A percentile compares a stretch with the other conserved stretches of the same genome.
Evolutionary conservation across 495 filamentous ascomycete genomes (phyloP).

Genomic region (Neurospora sublineolata): DNA sequence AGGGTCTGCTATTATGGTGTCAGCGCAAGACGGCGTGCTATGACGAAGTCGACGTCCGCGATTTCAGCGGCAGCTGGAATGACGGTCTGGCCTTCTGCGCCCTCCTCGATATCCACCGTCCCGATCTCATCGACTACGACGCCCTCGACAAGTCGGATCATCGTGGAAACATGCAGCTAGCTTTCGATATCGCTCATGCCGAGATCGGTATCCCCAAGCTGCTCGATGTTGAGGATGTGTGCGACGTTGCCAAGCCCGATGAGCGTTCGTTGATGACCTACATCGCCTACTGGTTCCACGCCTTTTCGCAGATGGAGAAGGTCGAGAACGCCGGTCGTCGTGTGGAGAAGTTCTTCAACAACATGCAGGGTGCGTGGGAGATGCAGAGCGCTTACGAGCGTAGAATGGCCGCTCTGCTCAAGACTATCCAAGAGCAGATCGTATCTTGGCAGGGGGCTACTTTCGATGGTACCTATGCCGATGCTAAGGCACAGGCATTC

Average conservation of each 20-base stretch:
- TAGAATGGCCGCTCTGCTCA: conserved; percentile 68
- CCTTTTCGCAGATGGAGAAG: conserved; percentile 94
- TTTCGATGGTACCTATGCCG: conserved; percentile 84
- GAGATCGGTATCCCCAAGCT: conserved; percentile 96
- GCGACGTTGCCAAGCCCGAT: conserved; percentile 89
- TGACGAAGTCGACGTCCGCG: conserved; percentile 84
- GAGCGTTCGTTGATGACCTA: conserved; percentile 98
- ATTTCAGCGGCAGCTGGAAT: conserved; percentile 95
- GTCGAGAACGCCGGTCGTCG: conserved; percentile 93
- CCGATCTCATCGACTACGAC: conserved; percentile 94
- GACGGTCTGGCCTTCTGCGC: conserved; percentile 95
- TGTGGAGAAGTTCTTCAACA: conserved; percentile 96
- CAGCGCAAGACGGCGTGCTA: conserved; percentile 98
- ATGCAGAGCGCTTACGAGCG: conserved; percentile 95
- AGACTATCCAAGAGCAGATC: conserved; percentile 59
- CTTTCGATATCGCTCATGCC: conserved; percentile 88
- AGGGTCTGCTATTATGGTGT: conserved; percentile 91
- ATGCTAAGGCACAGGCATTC: conserved; percentile 76
- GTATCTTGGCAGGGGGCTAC: conserved; percentile 62
- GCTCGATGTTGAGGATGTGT: conserved; percentile 95
- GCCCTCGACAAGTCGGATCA: conserved; percentile 88
- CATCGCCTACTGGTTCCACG: conserved; percentile 99
- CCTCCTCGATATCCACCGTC: conserved; percentile 89
- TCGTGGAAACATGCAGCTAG: conserved; percentile 91
- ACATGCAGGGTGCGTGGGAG: conserved; percentile 99